Evolutionary conservation across 192 early-diverging fungal genomes (phyloP).

Genomic region (Rhizophlyctis rosea): DNA sequence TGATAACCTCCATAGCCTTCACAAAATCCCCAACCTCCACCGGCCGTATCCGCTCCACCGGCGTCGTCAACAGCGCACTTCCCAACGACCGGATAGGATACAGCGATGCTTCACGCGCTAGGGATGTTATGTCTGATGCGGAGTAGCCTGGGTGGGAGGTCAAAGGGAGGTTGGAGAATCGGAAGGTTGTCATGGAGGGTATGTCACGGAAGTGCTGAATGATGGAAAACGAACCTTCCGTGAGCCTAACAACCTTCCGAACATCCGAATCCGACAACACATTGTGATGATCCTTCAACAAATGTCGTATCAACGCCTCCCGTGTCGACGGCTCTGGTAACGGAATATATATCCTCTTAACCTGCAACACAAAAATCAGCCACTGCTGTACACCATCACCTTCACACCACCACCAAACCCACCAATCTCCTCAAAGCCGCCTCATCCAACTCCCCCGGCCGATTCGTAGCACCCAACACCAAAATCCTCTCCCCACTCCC

Average conservation of each 20-base stretch:
- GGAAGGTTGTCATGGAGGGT: neutral
- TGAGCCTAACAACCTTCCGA: constrained; percentile 23
- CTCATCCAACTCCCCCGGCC: constrained; percentile 56
- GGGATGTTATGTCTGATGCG: constrained; percentile 48
- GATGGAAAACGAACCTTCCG: constrained; percentile 27
- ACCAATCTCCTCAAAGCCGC: constrained; percentile 48
- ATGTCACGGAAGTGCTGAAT: neutral
- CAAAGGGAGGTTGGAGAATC: constrained; percentile 1
- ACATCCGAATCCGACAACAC: constrained; percentile 31
- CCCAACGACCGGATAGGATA: constrained; percentile 50
- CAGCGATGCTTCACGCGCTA: constrained; percentile 53
- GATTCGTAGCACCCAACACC: constrained; percentile 55
- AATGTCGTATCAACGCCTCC: constrained; percentile 28
- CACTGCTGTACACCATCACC: constrained; percentile 1
- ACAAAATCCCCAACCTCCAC: constrained; percentile 42
- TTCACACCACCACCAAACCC: constrained; percentile 8
- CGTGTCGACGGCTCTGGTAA: constrained; percentile 50
- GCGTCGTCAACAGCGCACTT: constrained; percentile 33
- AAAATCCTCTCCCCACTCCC: constrained; percentile 35
- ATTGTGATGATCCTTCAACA: constrained; percentile 39
- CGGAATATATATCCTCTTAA: constrained; percentile 58
- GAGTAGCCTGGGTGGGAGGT: constrained; percentile 40
- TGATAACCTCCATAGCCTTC: constrained; percentile 34
- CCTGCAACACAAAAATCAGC: constrained; percentile 34
- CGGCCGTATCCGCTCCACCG: constrained; percentile 35